Conservation (phyloP, 148 eudicot genomes). For the Beta vulgaris region DNA sequence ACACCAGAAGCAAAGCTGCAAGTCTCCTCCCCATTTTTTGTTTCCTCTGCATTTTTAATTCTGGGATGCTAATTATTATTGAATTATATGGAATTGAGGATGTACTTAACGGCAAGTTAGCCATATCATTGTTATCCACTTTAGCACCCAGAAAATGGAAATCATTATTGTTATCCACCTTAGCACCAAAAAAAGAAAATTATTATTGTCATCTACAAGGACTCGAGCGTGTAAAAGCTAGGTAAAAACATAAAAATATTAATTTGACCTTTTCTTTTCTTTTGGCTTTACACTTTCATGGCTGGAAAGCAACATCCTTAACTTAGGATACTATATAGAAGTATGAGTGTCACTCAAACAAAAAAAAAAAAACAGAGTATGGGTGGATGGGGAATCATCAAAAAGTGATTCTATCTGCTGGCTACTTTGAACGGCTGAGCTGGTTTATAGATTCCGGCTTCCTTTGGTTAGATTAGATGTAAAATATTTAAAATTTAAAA, state of each 20-base stretch:
- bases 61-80: neutral
- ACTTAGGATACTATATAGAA: too few species aligned
- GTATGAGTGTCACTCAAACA: too few species aligned
- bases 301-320: neutral
- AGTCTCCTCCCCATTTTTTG: constrained; percentile 10
- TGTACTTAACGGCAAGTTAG: neutral
- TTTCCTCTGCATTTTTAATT: neutral
- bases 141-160: neutral
- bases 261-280: neutral
- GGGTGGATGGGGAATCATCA: too few species aligned
- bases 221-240: too few species aligned
- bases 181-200: neutral
- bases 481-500: too few species aligned
- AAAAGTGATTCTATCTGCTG: neutral
- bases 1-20: constrained; percentile 15
- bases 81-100: neutral
- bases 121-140: neutral
- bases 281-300: neutral
- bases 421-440: neutral
- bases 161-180: neutral
- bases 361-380: too few species aligned
- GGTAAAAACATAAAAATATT: neutral
- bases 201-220: too few species aligned
- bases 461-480: too few species aligned
- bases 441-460: too few species aligned